Percentiles rank a stretch among this genome's conserved stretches.
phyloP scores from a whole-genome alignment of 495 filamentous ascomycete genomes.

The Neurospora sp. region DNA sequence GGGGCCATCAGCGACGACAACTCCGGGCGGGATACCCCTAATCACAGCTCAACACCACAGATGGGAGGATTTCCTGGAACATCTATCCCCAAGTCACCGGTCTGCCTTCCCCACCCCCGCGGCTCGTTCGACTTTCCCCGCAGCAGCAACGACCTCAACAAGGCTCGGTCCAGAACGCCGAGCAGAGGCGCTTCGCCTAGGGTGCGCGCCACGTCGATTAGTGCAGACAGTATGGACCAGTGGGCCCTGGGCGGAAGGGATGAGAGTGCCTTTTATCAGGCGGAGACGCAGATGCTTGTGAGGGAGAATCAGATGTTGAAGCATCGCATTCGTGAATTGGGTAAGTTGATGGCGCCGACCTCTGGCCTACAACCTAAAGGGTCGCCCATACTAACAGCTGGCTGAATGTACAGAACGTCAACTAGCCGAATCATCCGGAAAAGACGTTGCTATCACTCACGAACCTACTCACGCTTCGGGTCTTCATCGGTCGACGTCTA shows the following conservation, averaged over 20 bases:
- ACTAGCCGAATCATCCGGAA: not conserved
- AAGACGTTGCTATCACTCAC: not conserved
- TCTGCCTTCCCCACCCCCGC: constrained; percentile 43
- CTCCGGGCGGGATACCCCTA: constrained; percentile 49
- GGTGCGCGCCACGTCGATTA: constrained; percentile 44
- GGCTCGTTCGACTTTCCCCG: constrained; percentile 48
- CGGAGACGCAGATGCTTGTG: constrained; percentile 75
- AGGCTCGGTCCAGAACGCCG: constrained; percentile 43
- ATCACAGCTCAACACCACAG: constrained; percentile 19
- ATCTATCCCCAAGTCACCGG: constrained; percentile 36
- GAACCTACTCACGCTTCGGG: constrained; percentile 2
- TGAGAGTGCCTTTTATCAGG: constrained; percentile 82
- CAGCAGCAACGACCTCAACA: constrained; percentile 33
- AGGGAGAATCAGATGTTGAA: constrained; percentile 93
- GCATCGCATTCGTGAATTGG: constrained; percentile 73
- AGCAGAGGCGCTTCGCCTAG: constrained; percentile 47
- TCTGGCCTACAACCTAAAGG: not conserved
- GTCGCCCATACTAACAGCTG: not conserved
- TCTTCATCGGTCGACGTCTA: constrained; percentile 2
- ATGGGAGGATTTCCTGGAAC: constrained; percentile 12
- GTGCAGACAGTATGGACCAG: constrained; percentile 38
- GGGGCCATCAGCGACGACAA: constrained; percentile 56
- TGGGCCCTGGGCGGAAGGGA: constrained; percentile 47
- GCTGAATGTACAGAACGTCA: not conserved
- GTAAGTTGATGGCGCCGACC: constrained; percentile 27